Conservation (phyloP, 345 rosid species). For the Heritiera fomes region DNA sequence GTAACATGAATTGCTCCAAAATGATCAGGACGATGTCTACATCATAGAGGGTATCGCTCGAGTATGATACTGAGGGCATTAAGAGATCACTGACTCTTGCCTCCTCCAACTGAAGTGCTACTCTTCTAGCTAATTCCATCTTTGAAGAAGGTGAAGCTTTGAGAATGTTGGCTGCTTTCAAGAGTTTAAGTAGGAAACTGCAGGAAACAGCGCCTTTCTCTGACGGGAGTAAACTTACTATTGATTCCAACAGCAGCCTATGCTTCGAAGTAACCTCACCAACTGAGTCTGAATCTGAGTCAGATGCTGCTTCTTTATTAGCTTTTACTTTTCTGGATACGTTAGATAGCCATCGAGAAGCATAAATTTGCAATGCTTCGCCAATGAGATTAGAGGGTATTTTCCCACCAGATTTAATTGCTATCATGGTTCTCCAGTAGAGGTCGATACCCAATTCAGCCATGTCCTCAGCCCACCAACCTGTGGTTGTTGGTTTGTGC, state of each 20-base stretch:
- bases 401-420: slow-evolving; percentile 76
- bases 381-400: slow-evolving; percentile 67
- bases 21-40: slow-evolving; percentile 80
- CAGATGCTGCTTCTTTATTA: slow-evolving; percentile 41
- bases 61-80: slow-evolving; percentile 59
- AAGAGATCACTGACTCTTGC: slow-evolving; percentile 75
- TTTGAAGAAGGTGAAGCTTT: slow-evolving; percentile 67
- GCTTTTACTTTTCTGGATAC: slow-evolving; percentile 47
- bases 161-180: slow-evolving; percentile 80
- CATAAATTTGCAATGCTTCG: slow-evolving; percentile 79
- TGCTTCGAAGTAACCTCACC: slow-evolving; percentile 55
- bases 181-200: slow-evolving; percentile 78
- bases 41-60: slow-evolving; percentile 55
- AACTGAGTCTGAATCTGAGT: slow-evolving; percentile 65
- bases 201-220: slow-evolving; percentile 86
- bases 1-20: slow-evolving; percentile 84
- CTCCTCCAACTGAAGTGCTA: slow-evolving; percentile 82
- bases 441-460: slow-evolving; percentile 85
- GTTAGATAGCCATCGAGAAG: slow-evolving; percentile 77
- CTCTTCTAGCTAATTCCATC: slow-evolving; percentile 73
- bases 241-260: slow-evolving; percentile 74
- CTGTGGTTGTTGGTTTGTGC: slow-evolving; percentile 46
- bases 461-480: slow-evolving; percentile 98
- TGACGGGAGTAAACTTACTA: slow-evolving; percentile 77
- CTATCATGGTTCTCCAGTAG: slow-evolving; percentile 89